Base-by-base conservation (phyloP, 257 asterid species). In the Orobanche coerulescens region DNA sequence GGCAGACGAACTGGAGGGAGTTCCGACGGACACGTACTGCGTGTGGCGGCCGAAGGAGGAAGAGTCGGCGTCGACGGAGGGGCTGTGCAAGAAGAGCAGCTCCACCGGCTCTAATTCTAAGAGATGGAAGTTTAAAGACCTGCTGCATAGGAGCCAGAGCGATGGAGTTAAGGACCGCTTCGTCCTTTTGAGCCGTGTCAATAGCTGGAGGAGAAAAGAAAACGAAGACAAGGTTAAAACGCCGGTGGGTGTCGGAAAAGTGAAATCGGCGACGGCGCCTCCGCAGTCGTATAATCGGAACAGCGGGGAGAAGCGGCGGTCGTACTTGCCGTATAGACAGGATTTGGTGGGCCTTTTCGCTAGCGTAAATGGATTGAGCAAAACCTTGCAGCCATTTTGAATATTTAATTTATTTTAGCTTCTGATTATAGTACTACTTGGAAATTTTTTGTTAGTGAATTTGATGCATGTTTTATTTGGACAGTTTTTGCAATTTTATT, bases 21-120 rank as follows among this genome's bases (percentile, higher is more conserved):
- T 82, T 26, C 75, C 86, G 61, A 68, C 46, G 61, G 84, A 73
- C 9, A 73, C 72, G 19, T 83, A 80, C 73, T 83, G 90, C 70
- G 75, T 75, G 55, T 80, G 90, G 90, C 62, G 73, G 75, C 84
- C 86, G 74, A 59, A 71, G 15, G 77, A 24, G 66, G 44, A 13
- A 1, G 49, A 16, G 36, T 3, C 36, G 61, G 47, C 62, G 52
- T 61, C 61, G 65, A 72, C 33, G 73, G 73, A 69, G 60, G n/a
- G 24, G 48, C 62, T 33, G 58, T 62, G 83, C 58, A 77, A 70
- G 52, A 83, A 83, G 78, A 78, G 84, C 76, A 73, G 50, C 66
- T 79, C 86, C 24, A 18, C 78, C 2, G 86, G 86, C 13, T 75
- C 78, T 18, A 60, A 24, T 25, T 71, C 86, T 0, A 82, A 79